A percentile compares a stretch with the other conserved stretches of the same genome.
Conservation (phyloP, 1,284 basidiomycete genomes). For the Ganoderma lingzhi region DNA sequence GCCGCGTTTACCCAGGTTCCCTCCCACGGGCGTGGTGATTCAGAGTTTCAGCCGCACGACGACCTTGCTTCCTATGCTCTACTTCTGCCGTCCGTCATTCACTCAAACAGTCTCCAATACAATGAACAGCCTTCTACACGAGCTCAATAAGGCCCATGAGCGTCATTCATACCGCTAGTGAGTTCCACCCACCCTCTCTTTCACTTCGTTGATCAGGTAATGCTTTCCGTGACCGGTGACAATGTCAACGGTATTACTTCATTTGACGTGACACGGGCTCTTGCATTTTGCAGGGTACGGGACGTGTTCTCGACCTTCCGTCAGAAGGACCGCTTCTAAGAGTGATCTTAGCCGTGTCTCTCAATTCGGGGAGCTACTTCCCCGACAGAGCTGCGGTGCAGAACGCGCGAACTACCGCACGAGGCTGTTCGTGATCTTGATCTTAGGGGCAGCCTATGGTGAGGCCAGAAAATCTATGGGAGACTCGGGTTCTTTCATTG, state of each 20-base stretch:
- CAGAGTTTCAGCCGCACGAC: neutral
- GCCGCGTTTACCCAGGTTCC: neutral
- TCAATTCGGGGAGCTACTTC: neutral
- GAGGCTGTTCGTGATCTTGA: too few species aligned
- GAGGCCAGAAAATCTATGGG: too few species aligned
- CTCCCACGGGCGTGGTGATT: neutral
- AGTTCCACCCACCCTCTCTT: neutral
- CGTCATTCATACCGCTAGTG: neutral
- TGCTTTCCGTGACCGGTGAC: neutral
- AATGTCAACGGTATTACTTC: neutral
- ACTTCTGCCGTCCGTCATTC: neutral
- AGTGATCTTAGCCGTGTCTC: neutral
- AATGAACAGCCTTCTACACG: neutral
- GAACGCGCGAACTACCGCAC: too few species aligned
- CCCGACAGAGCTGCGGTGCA: too few species aligned
- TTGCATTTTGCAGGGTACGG: too few species aligned
- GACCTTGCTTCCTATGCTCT: neutral
- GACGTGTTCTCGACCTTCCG: neutral
- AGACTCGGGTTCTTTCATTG: neutral
- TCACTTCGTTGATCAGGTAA: neutral
- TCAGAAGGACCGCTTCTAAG: neutral
- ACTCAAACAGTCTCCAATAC: neutral
- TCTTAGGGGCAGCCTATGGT: too few species aligned
- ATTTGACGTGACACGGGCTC: neutral
- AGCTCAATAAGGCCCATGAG: neutral